These are phyloP conservation scores for Fusarium sterilihyphosum DNA, from an alignment of 2,329 filamentous ascomycete species.

Conservation along the genomic window DNA sequence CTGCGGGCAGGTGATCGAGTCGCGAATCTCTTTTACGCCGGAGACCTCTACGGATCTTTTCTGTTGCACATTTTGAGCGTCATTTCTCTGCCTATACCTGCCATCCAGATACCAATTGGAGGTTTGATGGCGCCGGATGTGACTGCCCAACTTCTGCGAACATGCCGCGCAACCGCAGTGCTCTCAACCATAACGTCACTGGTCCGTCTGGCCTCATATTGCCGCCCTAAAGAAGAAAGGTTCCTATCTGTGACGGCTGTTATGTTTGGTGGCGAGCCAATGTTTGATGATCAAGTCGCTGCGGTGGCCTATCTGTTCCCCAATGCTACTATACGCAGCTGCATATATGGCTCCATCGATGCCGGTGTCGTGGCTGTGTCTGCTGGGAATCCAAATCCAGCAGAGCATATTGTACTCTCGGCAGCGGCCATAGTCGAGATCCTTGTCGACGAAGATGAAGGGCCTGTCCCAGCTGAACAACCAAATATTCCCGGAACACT, in stretches of 20 bases:
- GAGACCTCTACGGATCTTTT: not conserved
- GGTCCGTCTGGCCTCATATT: not conserved
- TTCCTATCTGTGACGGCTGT: not conserved
- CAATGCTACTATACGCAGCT: not conserved
- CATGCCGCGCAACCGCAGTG: not conserved
- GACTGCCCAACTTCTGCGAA: not conserved
- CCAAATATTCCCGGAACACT: not conserved
- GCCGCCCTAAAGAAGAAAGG: not conserved
- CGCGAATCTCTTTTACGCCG: not conserved
- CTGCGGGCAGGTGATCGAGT: not conserved
- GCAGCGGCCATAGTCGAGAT: not conserved
- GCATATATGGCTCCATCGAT: not conserved
- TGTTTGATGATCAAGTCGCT: not conserved
- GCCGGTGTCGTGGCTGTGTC: not conserved
- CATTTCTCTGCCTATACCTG: not conserved
- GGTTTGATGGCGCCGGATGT: not conserved
- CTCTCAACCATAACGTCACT: not conserved
- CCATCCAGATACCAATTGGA: not conserved
- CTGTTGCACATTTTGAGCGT: not conserved
- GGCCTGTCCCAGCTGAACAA: not conserved
- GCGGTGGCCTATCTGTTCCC: not conserved
- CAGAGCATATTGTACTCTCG: not conserved
- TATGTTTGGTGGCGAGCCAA: constrained; percentile 1
- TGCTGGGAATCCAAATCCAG: not conserved
- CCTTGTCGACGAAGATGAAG: not conserved